Evolutionary conservation across 139 green algal species (phyloP), one percentile per base, ranked within the genome.

Genomic region (Pleodorina starrii): DNA sequence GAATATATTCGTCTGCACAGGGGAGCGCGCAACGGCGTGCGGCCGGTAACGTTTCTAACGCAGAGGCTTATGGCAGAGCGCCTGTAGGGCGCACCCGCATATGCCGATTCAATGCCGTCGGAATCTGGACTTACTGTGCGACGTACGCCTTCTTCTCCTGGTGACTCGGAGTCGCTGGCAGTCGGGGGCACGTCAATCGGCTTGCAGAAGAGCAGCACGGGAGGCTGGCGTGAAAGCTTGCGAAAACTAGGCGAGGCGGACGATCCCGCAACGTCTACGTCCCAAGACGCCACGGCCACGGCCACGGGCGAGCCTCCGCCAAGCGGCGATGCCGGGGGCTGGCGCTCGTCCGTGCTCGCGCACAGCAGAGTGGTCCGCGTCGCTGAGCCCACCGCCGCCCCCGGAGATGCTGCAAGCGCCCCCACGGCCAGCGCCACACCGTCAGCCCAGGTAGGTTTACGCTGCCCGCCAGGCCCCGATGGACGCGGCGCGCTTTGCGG

Each of bases 281-380:
- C 36, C 19, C 54, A 66, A 25, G 21, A 32, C 25, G 25, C 54
- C 21, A 66, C 29, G 54, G 54, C 25, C 29, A 35, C 12, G 35
- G 32, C 35, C 35, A 10, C 36, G 68, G 68, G 19, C 23, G 57
- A 68, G 57, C 12, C 23, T 11, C 19, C 68, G 14, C 35, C 68
- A 23, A 10, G 35, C 68, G 12, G 32, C 36, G 32, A 9, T 17
- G 68, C 68, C 29, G 68, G 68, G 23, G 72, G 42, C 25, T 80
- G 40, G 72, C 72, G 72, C 12, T 59, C 40, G 72, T 59, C 72
- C 1, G 72, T 80, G 23, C 42, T 80, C 32, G 72, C 75, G 48
- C 43, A 63, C 29, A 57, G 43, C n/a, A 59, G 50, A 25, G 71
- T 25, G 50, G 1, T 11, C 1, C 23, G 71, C 14, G 36, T 14